Conservation (phyloP, 495 filamentous ascomycete genomes). For the Lineolata rhizophorae region DNA sequence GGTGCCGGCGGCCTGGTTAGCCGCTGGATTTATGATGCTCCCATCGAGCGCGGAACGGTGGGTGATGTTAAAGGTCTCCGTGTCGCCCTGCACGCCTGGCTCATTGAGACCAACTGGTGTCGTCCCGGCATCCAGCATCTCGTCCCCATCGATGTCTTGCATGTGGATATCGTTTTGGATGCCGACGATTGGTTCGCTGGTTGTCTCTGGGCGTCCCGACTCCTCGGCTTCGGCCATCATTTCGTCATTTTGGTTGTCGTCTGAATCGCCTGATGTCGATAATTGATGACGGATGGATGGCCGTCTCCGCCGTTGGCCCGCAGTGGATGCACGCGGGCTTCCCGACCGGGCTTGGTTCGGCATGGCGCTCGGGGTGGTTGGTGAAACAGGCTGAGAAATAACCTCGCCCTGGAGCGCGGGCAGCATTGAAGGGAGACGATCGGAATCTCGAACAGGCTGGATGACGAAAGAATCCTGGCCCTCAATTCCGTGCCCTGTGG, state of each 20-base stretch:
- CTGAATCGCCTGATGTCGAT: slow-evolving; percentile 67
- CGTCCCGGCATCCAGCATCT: slow-evolving; percentile 56
- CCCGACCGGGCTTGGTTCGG: too few species aligned
- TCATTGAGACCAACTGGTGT: slow-evolving; percentile 52
- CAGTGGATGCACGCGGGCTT: too few species aligned
- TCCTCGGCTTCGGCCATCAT: slow-evolving; percentile 37
- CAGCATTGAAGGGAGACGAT: slow-evolving; percentile 70
- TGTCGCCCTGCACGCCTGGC: too few species aligned
- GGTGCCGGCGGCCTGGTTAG: slow-evolving; percentile 29
- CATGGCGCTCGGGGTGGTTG: slow-evolving; percentile 73
- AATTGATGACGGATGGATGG: slow-evolving; percentile 74
- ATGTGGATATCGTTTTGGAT: slow-evolving; percentile 62
- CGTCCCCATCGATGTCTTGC: slow-evolving; percentile 57
- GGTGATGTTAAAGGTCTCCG: slow-evolving; percentile 89
- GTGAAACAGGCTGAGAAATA: slow-evolving; percentile 77
- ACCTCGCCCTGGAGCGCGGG: slow-evolving; percentile 47
- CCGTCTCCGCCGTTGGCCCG: too few species aligned
- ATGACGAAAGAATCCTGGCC: slow-evolving; percentile 49
- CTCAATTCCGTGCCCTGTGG: slow-evolving; percentile 27
- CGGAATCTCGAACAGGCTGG: slow-evolving; percentile 64
- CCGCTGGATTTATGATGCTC: slow-evolving; percentile 48
- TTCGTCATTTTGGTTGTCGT: slow-evolving; percentile 69
- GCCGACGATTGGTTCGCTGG: slow-evolving; percentile 44
- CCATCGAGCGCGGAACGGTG: slow-evolving; percentile 72
- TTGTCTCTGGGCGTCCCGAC: slow-evolving; percentile 35